Evolutionary conservation across 106 monocot species (phyloP).

Genomic region (Dendrobium nobile): DNA sequence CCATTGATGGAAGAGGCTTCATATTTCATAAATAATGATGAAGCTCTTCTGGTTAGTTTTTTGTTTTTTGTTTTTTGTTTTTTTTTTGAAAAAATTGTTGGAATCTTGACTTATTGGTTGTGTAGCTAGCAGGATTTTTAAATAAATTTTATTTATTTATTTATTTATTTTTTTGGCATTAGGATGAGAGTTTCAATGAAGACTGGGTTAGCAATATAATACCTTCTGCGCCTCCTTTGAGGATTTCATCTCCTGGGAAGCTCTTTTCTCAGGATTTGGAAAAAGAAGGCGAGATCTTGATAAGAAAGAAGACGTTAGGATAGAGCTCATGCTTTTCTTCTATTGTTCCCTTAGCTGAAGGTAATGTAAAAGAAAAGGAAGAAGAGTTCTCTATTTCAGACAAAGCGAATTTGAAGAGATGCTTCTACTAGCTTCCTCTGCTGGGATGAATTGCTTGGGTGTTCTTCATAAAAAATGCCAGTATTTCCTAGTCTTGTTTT

Average conservation of each 20-base stretch:
- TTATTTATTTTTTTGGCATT: no score
- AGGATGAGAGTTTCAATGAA: no score
- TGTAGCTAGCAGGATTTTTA: not conserved
- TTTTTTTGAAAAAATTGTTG: not conserved
- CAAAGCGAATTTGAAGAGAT: conserved; percentile 16
- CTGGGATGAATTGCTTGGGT: no score
- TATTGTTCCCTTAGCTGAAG: conserved; percentile 1
- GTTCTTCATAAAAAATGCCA: no score
- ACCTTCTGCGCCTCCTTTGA: conserved; percentile 11
- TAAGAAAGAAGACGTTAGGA: not conserved
- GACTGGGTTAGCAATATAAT: no score
- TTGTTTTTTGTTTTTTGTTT: not conserved
- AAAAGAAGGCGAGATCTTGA: conserved; percentile 1
- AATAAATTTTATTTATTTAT: no score
- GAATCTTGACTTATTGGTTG: not conserved
- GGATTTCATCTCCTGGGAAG: not conserved
- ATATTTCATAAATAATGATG: conserved; percentile 17
- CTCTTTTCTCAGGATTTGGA: not conserved
- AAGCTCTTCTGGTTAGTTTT: conserved; percentile 20
- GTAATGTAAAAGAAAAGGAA: conserved; percentile 17
- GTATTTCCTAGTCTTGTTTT: no score
- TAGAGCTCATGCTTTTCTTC: conserved; percentile 5
- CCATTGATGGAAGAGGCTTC: conserved; percentile 26
- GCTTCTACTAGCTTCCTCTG: no score
- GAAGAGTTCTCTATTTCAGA: conserved; percentile 1